These are phyloP conservation scores for Penicillium rolfsii DNA, from an alignment of 2,329 filamentous ascomycete genomes.

Conservation along the genomic window DNA sequence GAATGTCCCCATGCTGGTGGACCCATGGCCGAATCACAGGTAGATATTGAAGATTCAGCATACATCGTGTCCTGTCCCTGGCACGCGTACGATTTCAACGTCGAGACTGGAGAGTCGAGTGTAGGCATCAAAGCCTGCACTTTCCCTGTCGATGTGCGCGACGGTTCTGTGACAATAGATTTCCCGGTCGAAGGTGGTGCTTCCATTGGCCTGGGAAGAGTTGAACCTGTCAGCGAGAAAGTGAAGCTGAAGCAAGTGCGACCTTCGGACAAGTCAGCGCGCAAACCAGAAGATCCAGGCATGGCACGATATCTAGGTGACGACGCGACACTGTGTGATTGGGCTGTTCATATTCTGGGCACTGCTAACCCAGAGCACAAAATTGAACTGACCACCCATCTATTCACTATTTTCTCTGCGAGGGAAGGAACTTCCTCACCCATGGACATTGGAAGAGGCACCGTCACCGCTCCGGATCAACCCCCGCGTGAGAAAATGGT, in stretches of 20 bases:
- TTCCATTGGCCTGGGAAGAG: slow-evolving; percentile 32
- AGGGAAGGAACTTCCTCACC: slow-evolving; percentile 45
- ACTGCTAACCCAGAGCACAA: slow-evolving; percentile 53
- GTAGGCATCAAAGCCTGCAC: slow-evolving; percentile 54
- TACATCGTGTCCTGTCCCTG: slow-evolving; percentile 54
- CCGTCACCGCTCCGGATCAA: slow-evolving; percentile 42
- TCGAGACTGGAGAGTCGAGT: slow-evolving; percentile 54
- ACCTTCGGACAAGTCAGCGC: slow-evolving; percentile 16
- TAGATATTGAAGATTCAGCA: slow-evolving; percentile 54
- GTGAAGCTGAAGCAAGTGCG: slow-evolving; percentile 49
- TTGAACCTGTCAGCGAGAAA: slow-evolving; percentile 53
- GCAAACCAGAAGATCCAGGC: slow-evolving; percentile 15
- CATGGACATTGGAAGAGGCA: slow-evolving; percentile 49
- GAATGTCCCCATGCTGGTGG: slow-evolving; percentile 54
- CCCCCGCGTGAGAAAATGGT: slow-evolving; percentile 48
- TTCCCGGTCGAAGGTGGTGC: slow-evolving; percentile 33
- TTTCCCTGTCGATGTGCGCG: slow-evolving; percentile 46
- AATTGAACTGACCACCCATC: slow-evolving; percentile 51
- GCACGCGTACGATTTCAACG: slow-evolving; percentile 56
- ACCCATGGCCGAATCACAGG: slow-evolving; percentile 50
- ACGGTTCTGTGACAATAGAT: slow-evolving; percentile 41
- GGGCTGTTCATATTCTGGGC: slow-evolving; percentile 52
- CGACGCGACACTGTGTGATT: slow-evolving; percentile 52
- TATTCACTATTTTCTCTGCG: slow-evolving; percentile 48
- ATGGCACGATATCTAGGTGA: slow-evolving; percentile 43